Evolutionary conservation across 2,329 filamentous ascomycete species (phyloP).

Genomic region (Fusarium sp.): DNA sequence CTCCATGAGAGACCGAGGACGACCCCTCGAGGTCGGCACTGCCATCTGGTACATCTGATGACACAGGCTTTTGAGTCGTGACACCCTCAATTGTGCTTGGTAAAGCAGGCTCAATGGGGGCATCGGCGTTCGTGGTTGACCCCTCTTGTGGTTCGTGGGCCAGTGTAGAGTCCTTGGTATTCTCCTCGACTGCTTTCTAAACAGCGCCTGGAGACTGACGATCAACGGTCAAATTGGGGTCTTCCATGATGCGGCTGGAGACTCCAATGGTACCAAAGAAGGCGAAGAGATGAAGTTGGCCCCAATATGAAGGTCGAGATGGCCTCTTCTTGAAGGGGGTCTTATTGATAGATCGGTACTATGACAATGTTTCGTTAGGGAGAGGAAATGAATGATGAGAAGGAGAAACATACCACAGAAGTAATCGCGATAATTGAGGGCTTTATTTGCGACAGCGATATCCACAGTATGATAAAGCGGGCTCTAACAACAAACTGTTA

Average conservation of each 20-base stretch:
- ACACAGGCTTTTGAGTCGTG: not conserved
- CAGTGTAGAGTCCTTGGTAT: not conserved
- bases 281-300: not conserved
- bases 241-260: not conserved
- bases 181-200: not conserved
- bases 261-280: not conserved
- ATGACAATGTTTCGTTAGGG: not conserved
- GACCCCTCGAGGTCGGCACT: not conserved
- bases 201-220: not conserved
- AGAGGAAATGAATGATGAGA: not conserved
- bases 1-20: not conserved
- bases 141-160: not conserved
- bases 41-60: not conserved
- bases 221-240: not conserved
- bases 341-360: not conserved
- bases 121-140: fast-evolving
- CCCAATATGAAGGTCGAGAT: not conserved
- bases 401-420: not conserved
- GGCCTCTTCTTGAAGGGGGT: not conserved
- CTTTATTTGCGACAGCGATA: no score
- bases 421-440: not conserved
- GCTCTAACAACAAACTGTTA: not conserved
- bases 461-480: not conserved
- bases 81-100: not conserved
- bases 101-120: not conserved